Conservation (phyloP, 108 stramenopile genomes). For the Cyclotella kingstonii region DNA sequence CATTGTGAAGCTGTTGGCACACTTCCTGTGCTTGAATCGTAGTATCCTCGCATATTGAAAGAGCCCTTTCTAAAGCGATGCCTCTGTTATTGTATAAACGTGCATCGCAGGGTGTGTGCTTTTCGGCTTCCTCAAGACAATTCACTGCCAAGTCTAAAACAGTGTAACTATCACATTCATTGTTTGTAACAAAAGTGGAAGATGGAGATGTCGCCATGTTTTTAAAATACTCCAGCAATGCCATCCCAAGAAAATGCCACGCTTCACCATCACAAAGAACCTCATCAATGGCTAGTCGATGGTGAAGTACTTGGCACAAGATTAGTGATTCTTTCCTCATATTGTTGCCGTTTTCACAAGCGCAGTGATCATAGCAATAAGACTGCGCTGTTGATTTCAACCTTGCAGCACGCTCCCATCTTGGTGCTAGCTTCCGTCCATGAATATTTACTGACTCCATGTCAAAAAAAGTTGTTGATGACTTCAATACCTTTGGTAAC, state of each 20-base stretch:
- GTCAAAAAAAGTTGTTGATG: not conserved
- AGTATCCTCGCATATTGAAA: not conserved
- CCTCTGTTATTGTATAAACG: slow-evolving; percentile 64
- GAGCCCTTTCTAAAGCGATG: slow-evolving; percentile 36
- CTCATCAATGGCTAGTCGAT: slow-evolving; percentile 48
- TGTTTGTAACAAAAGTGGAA: not conserved
- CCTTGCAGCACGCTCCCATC: slow-evolving; percentile 32
- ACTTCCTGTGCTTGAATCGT: not conserved
- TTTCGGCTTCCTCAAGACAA: slow-evolving; percentile 39
- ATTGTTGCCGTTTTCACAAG: not conserved
- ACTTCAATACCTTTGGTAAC: not conserved
- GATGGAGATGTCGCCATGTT: not conserved
- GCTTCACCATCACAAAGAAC: slow-evolving; percentile 64
- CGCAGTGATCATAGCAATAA: slow-evolving; percentile 12
- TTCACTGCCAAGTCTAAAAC: slow-evolving; percentile 28
- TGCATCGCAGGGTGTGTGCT: slow-evolving; percentile 56
- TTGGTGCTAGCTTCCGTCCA: slow-evolving; percentile 6
- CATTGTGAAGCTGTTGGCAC: slow-evolving; percentile 5
- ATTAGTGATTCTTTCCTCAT: slow-evolving; percentile 12
- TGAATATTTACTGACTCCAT: not conserved
- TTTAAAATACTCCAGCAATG: slow-evolving; percentile 39
- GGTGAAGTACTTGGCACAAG: slow-evolving; percentile 55
- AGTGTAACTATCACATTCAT: not conserved
- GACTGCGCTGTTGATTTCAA: slow-evolving; percentile 31
- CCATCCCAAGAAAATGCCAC: slow-evolving; percentile 63